Percentiles rank a stretch among this genome's conserved stretches.
These are phyloP conservation scores for Auriscalpium vulgare DNA, from an alignment of 768 basidiomycete genomes.

Conservation along the genomic window DNA sequence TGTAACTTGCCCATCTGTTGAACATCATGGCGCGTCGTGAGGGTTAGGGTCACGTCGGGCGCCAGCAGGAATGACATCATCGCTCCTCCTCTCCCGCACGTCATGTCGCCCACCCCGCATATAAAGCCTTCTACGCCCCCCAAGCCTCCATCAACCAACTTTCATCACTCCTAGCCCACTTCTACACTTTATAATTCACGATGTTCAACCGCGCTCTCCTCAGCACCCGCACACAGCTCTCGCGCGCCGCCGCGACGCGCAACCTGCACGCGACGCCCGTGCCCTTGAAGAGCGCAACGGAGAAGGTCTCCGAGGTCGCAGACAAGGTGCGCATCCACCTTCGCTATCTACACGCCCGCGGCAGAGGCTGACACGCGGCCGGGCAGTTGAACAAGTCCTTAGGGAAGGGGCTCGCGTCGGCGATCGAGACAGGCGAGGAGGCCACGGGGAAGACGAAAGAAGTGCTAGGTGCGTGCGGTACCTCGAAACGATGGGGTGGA, in stretches of 20 bases:
- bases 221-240: background rate
- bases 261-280: slow-evolving; percentile 5
- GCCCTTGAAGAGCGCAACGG: slow-evolving; percentile 1
- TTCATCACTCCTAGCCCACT: no score
- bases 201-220: slow-evolving; percentile 4
- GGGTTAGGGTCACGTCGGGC: no score
- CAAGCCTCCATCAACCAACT: no score
- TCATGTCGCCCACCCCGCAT: no score
- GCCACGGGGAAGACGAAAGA: slow-evolving; percentile 12
- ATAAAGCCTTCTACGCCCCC: no score
- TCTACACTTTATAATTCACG: background rate
- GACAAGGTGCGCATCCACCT: slow-evolving; percentile 6
- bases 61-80: no score
- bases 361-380: background rate
- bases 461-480: slow-evolving; percentile 3
- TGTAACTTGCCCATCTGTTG: no score
- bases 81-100: no score
- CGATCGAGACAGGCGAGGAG: slow-evolving; percentile 10
- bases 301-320: slow-evolving; percentile 10
- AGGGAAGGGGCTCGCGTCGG: slow-evolving; percentile 9
- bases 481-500: no score
- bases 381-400: slow-evolving; percentile 12
- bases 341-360: background rate
- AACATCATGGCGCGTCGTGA: no score
- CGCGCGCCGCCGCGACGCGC: background rate